Base-by-base conservation (phyloP, 495 filamentous ascomycete genomes). In the Aspergillus bridgeri region DNA sequence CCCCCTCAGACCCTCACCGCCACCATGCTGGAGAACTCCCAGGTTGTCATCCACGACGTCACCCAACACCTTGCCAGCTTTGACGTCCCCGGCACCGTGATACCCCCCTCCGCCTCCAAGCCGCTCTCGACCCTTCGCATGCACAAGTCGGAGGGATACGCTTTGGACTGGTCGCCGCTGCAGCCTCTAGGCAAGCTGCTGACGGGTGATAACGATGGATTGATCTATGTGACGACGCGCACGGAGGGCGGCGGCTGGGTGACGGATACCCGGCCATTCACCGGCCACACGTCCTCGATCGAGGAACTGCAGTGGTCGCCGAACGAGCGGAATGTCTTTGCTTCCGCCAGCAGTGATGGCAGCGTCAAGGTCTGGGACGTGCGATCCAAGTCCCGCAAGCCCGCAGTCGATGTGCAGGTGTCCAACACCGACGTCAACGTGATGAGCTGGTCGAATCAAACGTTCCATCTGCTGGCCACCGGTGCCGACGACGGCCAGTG, bases 291-390 rank as follows among this genome's bases (percentile, higher is more conserved):
- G 4, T 86, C 86, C 46, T 92, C 89, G 43, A 85, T 98, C 19
- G 94, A 98, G 74, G 94, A 98, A 66, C 76, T 98, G 29, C 94
- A 97, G 67, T 98, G 94, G 94, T 92, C 88, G 21, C 94, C 94
- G 0, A 88, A 85, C 49, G 94, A 98, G 75, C 82, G 81, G 48
- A 90, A 90, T 58, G 93, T 98, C 13, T 97, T 98, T 65, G 89
- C 92, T 0, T 96, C 92, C 5, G 92, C 90, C 8, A 91, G 91
- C 42, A 91, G 86, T 65, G 94, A 98, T 70, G 93, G 94, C 47
- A 95, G 90, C 3, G 88, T 98, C 60, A 92, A 92, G 66, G 86
- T 98, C 33, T 98, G 92, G 89, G 94, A 98, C 68, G 85, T 93
- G 46, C 87, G 94, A 33, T 90, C 88, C 58, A 96, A 96, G 77